Percentiles rank a stretch among this genome's conserved stretches.
Evolutionary conservation across 2,329 filamentous ascomycete genomes (phyloP).

Genomic region (Penicillium paneum): DNA sequence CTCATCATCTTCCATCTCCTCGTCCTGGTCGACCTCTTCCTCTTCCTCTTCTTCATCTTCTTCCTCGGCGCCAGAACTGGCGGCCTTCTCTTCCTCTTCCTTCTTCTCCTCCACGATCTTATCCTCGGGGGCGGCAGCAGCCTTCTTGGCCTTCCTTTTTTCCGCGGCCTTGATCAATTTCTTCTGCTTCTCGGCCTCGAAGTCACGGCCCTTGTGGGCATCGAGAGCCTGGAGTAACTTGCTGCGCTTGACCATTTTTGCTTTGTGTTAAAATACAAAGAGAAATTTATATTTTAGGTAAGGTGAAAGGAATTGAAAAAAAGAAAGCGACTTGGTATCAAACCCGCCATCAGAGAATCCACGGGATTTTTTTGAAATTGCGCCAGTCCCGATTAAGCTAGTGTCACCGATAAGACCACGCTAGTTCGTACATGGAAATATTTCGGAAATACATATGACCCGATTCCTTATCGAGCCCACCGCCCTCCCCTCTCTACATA

Average conservation of each 20-base stretch:
- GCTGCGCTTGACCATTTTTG: conserved; percentile 51
- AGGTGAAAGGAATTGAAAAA: conserved; percentile 7
- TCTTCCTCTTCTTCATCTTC: conserved; percentile 23
- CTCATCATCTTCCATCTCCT: conserved; percentile 54
- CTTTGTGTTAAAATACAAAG: conserved; percentile 8
- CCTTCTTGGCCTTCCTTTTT: conserved; percentile 43
- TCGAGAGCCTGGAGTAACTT: conserved; percentile 60
- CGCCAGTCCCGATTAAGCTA: conserved; percentile 23
- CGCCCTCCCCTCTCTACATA: background rate
- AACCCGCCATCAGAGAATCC: conserved; percentile 19
- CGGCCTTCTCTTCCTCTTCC: conserved; percentile 40
- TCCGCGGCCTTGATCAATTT: conserved; percentile 56
- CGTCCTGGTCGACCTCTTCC: conserved; percentile 34
- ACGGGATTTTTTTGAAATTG: conserved; percentile 36
- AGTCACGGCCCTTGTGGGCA: conserved; percentile 60
- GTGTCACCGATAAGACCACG: conserved; percentile 21
- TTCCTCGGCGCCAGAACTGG: conserved; percentile 28
- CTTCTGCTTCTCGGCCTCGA: conserved; percentile 73
- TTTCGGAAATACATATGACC: conserved; percentile 25
- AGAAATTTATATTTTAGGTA: conserved; percentile 9
- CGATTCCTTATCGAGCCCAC: conserved; percentile 22
- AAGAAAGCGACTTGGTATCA: conserved; percentile 14
- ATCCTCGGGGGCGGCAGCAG: conserved; percentile 26
- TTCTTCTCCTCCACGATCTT: conserved; percentile 20
- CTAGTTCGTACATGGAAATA: conserved; percentile 14